phyloP scores from a whole-genome alignment of 2,329 filamentous ascomycete genomes.

The Exophiala sp. region DNA sequence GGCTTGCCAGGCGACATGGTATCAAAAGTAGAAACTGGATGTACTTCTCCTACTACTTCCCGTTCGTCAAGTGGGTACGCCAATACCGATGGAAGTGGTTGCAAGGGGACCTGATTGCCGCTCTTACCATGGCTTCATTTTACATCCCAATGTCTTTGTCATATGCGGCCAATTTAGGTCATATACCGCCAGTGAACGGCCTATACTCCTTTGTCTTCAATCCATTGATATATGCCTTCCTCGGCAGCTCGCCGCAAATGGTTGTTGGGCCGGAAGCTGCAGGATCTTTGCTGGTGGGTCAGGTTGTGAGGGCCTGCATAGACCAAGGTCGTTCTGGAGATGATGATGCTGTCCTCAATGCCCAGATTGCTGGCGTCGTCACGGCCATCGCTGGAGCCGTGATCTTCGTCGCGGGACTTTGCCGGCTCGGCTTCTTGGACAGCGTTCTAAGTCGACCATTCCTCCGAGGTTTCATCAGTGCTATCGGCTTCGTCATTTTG shows the following conservation, averaged over 20 bases:
- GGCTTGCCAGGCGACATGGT: slow-evolving; percentile 68
- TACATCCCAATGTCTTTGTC: slow-evolving; percentile 97
- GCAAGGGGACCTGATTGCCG: slow-evolving; percentile 80
- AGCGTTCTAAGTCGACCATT: slow-evolving; percentile 92
- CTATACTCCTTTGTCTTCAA: slow-evolving; percentile 93
- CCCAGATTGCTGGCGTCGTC: slow-evolving; percentile 80
- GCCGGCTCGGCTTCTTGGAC: slow-evolving; percentile 85
- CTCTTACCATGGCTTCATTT: slow-evolving; percentile 95
- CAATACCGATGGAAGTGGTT: slow-evolving; percentile 82
- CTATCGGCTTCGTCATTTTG: slow-evolving; percentile 92
- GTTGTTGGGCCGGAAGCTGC: slow-evolving; percentile 93
- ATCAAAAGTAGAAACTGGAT: slow-evolving; percentile 70
- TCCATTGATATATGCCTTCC: slow-evolving; percentile 81
- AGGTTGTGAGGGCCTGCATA: slow-evolving; percentile 75
- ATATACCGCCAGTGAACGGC: slow-evolving; percentile 89
- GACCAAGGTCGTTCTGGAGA: slow-evolving; percentile 63
- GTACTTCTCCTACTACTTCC: slow-evolving; percentile 93
- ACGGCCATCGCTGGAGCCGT: slow-evolving; percentile 83
- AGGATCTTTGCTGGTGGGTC: slow-evolving; percentile 83
- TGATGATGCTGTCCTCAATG: slow-evolving; percentile 68
- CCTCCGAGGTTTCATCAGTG: slow-evolving; percentile 90
- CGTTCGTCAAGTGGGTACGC: slow-evolving; percentile 82
- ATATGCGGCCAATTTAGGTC: slow-evolving; percentile 84
- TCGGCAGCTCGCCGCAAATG: slow-evolving; percentile 90
- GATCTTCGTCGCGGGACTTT: slow-evolving; percentile 81